phyloP scores from a whole-genome alignment of 495 filamentous ascomycete species.

The Niebla homalea region DNA sequence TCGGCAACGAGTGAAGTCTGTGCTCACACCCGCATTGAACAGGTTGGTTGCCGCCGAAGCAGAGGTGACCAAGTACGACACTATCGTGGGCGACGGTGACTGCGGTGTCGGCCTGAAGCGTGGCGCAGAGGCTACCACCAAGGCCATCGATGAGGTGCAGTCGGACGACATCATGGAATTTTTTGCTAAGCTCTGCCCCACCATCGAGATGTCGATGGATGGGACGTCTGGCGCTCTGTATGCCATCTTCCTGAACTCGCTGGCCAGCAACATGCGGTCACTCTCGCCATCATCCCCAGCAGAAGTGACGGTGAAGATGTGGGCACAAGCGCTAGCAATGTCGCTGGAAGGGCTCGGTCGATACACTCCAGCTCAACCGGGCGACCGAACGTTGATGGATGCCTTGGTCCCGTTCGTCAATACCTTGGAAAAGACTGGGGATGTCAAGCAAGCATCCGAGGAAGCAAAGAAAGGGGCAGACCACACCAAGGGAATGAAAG shows the following conservation, averaged over 20 bases:
- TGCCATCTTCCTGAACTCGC: constrained; percentile 88
- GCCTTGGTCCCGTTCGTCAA: constrained; percentile 78
- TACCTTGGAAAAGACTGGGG: constrained; percentile 45
- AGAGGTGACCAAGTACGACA: constrained; percentile 79
- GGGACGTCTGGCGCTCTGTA: constrained; percentile 92
- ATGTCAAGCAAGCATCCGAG: constrained; percentile 56
- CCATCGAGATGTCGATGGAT: constrained; percentile 87
- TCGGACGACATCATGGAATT: constrained; percentile 58
- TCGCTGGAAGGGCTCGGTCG: constrained; percentile 57
- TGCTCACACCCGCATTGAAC: constrained; percentile 52
- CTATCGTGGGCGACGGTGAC: constrained; percentile 88
- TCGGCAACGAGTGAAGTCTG: not conserved
- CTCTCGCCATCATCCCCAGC: constrained; percentile 34
- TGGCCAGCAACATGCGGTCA: constrained; percentile 59
- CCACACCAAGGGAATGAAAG: constrained; percentile 79
- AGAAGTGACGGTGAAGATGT: constrained; percentile 42
- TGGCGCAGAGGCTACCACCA: constrained; percentile 75
- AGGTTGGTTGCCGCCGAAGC: constrained; percentile 65
- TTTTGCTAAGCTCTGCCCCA: constrained; percentile 59
- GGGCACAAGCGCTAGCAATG: constrained; percentile 60
- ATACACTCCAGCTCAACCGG: constrained; percentile 82
- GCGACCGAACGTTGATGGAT: constrained; percentile 85
- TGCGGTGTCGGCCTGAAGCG: constrained; percentile 84
- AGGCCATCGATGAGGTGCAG: constrained; percentile 44
- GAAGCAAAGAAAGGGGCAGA: constrained; percentile 67